These are phyloP conservation scores for Immersiporthe knoxdaviesiana DNA, from an alignment of 2,329 filamentous ascomycete genomes.

Conservation along the genomic window DNA sequence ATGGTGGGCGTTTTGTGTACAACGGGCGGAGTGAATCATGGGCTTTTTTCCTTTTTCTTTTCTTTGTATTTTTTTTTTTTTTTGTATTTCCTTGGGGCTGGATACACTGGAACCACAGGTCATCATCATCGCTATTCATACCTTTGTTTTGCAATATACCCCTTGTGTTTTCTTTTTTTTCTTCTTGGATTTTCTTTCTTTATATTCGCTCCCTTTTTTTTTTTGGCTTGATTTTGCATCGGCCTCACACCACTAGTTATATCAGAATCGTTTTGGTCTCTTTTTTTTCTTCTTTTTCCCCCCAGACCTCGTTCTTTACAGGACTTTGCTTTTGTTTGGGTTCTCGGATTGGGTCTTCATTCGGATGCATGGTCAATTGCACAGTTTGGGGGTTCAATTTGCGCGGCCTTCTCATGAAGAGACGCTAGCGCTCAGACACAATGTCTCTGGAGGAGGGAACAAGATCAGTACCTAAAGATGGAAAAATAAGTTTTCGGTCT, in stretches of 20 bases:
- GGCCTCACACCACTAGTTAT: not conserved
- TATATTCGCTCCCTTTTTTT: slow-evolving; percentile 10
- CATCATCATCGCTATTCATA: slow-evolving; percentile 1
- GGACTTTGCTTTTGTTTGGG: not conserved
- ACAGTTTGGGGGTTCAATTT: not conserved
- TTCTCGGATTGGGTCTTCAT: not conserved
- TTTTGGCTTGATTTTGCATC: not conserved
- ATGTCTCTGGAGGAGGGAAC: not conserved
- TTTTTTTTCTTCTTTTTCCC: not conserved
- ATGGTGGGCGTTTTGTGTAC: not conserved
- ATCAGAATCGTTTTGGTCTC: not conserved
- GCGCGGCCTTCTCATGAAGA: slow-evolving; percentile 1
- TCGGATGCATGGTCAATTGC: not conserved
- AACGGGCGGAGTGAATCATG: not conserved
- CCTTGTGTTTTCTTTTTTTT: slow-evolving; percentile 11
- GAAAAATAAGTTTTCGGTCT: not conserved
- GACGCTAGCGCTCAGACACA: not conserved
- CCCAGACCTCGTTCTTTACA: not conserved
- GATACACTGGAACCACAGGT: not conserved
- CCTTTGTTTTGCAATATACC: slow-evolving; percentile 18
- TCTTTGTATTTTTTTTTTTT: too few relatives aligned
- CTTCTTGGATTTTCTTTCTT: slow-evolving; percentile 5
- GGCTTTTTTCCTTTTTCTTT: too few relatives aligned
- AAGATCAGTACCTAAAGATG: not conserved
- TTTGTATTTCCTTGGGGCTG: not conserved